A percentile compares a stretch with the other conserved stretches of the same genome.
phyloP scores from a whole-genome alignment of 768 basidiomycete species.

The Tulasnella sp. region DNA sequence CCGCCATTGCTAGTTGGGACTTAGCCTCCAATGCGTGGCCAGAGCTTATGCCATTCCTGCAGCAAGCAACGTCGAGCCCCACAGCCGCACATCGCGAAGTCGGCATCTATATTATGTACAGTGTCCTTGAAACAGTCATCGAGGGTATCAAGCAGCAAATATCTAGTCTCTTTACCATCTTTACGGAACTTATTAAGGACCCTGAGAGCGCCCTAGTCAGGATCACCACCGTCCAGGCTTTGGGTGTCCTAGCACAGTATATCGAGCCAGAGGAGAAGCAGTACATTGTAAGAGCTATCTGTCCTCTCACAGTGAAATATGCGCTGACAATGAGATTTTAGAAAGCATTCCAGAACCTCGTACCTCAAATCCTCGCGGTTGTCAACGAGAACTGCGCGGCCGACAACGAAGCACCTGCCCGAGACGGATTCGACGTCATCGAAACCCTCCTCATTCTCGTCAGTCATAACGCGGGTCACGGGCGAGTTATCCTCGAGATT shows the following conservation, averaged over 20 bases:
- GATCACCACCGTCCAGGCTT: conserved; percentile 84
- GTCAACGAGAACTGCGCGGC: conserved; percentile 77
- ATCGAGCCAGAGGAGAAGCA: conserved; percentile 82
- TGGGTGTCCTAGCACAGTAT: conserved; percentile 91
- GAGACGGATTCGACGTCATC: conserved; percentile 90
- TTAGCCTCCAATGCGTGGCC: conserved; percentile 77
- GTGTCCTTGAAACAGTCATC: conserved; percentile 86
- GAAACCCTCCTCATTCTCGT: conserved; percentile 94
- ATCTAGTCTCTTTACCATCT: conserved; percentile 72
- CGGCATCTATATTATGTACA: conserved; percentile 82
- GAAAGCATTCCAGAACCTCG: conserved; percentile 82
- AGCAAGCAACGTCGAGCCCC: conserved; percentile 66
- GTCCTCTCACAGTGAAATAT: not conserved
- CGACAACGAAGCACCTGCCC: conserved; percentile 74
- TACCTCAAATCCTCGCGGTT: conserved; percentile 85
- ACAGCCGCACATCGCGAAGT: conserved; percentile 81
- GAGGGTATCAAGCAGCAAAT: conserved; percentile 82
- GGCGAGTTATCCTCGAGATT: not conserved
- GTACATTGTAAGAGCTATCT: conserved; percentile 63
- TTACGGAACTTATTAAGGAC: conserved; percentile 67
- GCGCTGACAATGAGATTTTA: conserved; percentile 36
- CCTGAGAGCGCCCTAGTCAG: conserved; percentile 86
- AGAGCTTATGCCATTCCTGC: conserved; percentile 81
- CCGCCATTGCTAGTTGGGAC: conserved; percentile 88
- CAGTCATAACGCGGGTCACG: conserved; percentile 35